Evolutionary conservation across 169 alveolate species (phyloP), one percentile per base, ranked within the genome.

Genomic region (Cryptosporidium andersoni): DNA sequence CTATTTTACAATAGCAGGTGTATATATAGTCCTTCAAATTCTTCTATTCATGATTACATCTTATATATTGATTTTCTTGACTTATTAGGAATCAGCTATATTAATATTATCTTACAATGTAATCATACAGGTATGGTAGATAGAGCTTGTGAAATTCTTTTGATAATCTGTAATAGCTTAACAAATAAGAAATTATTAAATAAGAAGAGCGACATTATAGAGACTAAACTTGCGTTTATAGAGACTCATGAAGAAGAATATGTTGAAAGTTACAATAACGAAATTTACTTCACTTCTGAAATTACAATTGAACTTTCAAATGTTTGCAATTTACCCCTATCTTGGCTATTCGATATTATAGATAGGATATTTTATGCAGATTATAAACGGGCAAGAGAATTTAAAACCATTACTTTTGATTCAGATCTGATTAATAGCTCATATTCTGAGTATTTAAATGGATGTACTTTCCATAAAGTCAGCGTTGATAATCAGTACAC

Each of bases 101-200:
- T 74, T 1, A 11, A 74, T 8, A 47, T 74, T 14, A 74, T 74
- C 11, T 45, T 74, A 3, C 55, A 45, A 14, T 74, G 65, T 51
- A 34, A 74, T 37, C 85, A 74, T 58, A 58, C 85, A 56, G 85
- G 85, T 14, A 58, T 14, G 37, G 55, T 68, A 1, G 60, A 74
- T 12, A 43, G 37, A 14, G 14, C 60, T 11, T 36, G 40, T 34
- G 68, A 74, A 14, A 39, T 58, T 5, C 60, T 74, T 74, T 58
- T 49, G 2, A 36, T 63, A 14, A 34, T 74, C 9, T 16, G 52
- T 2, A 56, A 25, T 25, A 25, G 25, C 42, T 16, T 39, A 37
- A 62, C 42, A 62, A 25, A 3, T 2, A 25, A 2, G 5, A 37
- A 34, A 14, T 37, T 62, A 37, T 6, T 14, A 2, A 25, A 40